Conservation (phyloP, 768 basidiomycete genomes). For the Tylopilus balloui region DNA sequence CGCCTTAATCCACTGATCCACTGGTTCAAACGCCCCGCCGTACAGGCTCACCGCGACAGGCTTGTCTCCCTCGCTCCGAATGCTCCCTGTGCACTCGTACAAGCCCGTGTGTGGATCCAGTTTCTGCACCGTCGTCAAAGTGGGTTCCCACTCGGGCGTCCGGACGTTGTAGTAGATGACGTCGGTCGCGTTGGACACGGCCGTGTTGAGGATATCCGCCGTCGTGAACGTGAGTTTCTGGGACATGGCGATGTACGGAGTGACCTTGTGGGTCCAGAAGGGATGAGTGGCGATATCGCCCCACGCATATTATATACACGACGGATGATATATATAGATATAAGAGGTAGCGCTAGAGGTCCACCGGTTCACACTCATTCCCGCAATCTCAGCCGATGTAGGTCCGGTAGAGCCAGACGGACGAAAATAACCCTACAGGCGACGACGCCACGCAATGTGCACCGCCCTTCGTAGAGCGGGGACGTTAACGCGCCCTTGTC, state of each 20-base stretch:
- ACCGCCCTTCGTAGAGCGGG: too few species aligned
- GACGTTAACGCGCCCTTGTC: too few species aligned
- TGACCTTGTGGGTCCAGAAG: too few species aligned
- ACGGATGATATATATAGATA: too few species aligned
- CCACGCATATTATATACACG: too few species aligned
- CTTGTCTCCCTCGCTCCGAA: conserved; percentile 30
- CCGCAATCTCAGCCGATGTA: too few species aligned
- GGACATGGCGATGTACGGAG: conserved; percentile 19
- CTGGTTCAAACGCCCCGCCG: conserved; percentile 23
- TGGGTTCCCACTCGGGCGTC: conserved; percentile 36
- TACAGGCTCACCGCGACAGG: conserved; percentile 30
- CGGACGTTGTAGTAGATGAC: conserved; percentile 38
- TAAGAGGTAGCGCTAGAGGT: too few species aligned
- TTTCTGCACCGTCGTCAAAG: conserved; percentile 32
- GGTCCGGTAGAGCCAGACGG: too few species aligned
- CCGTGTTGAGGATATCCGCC: conserved; percentile 34
- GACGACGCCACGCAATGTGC: too few species aligned
- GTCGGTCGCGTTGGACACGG: conserved; percentile 36
- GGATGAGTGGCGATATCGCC: too few species aligned
- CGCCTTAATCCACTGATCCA: conserved; percentile 30
- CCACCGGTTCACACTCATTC: too few species aligned
- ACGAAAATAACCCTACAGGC: too few species aligned
- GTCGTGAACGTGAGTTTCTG: conserved; percentile 37
- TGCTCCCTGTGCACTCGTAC: conserved; percentile 31
- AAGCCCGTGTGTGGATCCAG: conserved; percentile 28